Evolutionary conservation across 2,329 filamentous ascomycete species (phyloP), one percentile per base, ranked within the genome.

Genomic region (Myriangium duriaei): DNA sequence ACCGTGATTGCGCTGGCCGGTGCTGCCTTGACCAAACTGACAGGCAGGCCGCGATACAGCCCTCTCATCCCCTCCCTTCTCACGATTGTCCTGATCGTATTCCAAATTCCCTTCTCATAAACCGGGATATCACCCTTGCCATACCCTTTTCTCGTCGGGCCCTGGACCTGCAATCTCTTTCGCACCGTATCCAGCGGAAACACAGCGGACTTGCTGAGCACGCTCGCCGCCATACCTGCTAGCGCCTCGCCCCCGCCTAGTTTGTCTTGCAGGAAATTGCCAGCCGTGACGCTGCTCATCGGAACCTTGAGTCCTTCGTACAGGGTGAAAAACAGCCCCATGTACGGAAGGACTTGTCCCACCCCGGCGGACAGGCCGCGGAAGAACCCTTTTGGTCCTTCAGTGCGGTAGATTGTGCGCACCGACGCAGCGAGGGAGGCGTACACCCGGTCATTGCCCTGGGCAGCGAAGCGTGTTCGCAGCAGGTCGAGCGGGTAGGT

Each of bases 401-500:
- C 91, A 43, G 81, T 70, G 3, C 67, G 67, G 11, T 68, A 64
- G 48, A 98, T 98, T 14, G 84, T 76, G 31, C 64, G 60, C 5
- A 96, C 54, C 2, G 85, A 85, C 11, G 69, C 63, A 13, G 69
- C 50, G 11, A 98, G 67, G 3, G 79, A 83, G 1, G 62, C 50
- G 57, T 98, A 96, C n/a, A 96, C 72, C 33, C 73, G 76, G 41
- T 85, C 68, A 45, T 61, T 77, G 7, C 88, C 88, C 61, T 96
- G 88, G 0, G 91, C 91, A n/a, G 91, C 91, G 59, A 98, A 98
- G 4, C 91, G 79, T 26, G 91, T 98, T 41, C 91, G 78, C 28
- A 98, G 69, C 10, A 98, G 72, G 60, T 98, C 91, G 38, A 96
- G 74, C 14, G 91, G 91, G 61, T 98, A 98, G 40, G 91, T 96